Base-by-base conservation (phyloP, 2,329 filamentous ascomycete genomes). In the Fusarium caatingaense region DNA sequence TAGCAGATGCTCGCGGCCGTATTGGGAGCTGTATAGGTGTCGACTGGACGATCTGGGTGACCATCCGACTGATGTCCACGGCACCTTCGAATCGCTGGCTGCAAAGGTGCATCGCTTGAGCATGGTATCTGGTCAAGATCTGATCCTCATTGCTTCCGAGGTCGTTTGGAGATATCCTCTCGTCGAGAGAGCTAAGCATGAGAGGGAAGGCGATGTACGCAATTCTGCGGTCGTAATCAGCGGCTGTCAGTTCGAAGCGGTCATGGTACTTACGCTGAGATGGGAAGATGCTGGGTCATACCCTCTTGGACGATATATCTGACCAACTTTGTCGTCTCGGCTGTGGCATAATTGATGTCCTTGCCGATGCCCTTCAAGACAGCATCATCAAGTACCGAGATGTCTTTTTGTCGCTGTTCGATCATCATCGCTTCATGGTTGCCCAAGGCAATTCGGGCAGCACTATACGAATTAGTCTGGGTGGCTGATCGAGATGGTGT, bases 381-480 rank as follows among this genome's bases (percentile, higher is more conserved):
- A 3, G 47, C n/a, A 8, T 68, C 54, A 4, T 60, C 51, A 5
- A 70, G 37, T 1, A 72, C 21, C 1, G 46, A 68, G 6, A 71
- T 20, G 0, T 60, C 68, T 25, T 71, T 71, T 4, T 68, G 68
- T 11, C 69, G 41, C 13, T 68, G 60, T 12, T 71, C 68, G 1
- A 71, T 71, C 21, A 71, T 56, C 64, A 68, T 55, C 0, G 68
- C 54, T 3, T 71, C 62, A 1, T 64, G 62, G 2, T 64, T 64
- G 0, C 62, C 53, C 10, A 64, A 32, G 0, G 68, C 68, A n/a
- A 71, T 71, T 4, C 68, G 60, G 3, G 68, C 68, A 18, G 68
- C 68, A 7, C 68, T 71, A 0, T 32, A 1, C 8, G 7, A 6
- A 8, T 56, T 2, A 63, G 56, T 3, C 2, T n/a, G n/a, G n/a